Conservation (phyloP, 78 protist species). For the Mantamonas sphyraenae region DNA sequence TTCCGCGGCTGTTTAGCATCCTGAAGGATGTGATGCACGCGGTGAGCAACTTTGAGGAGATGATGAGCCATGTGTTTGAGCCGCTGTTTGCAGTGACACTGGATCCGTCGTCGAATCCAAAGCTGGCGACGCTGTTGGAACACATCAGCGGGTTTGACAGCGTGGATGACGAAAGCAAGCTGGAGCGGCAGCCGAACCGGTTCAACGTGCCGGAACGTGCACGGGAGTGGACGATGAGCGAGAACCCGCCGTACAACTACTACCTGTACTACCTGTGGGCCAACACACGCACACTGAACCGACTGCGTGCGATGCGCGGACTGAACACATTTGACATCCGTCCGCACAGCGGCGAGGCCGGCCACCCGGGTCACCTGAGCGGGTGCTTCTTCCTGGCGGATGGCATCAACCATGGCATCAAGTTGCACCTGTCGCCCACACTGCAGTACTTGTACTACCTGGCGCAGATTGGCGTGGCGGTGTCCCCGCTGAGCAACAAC, state of each 20-base stretch:
- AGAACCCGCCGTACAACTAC: slow-evolving; percentile 93
- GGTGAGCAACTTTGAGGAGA: slow-evolving; percentile 55
- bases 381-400: slow-evolving; percentile 65
- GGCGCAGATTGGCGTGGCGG: slow-evolving; percentile 77
- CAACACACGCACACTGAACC: slow-evolving; percentile 79
- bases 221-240: too few species aligned
- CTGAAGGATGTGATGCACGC: slow-evolving; percentile 19
- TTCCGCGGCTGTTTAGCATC: slow-evolving; percentile 86
- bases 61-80: slow-evolving; percentile 88
- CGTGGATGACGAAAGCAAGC: slow-evolving; percentile 93
- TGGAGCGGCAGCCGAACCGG: slow-evolving; percentile 61
- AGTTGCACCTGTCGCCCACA: slow-evolving; percentile 71
- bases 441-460: slow-evolving; percentile 90
- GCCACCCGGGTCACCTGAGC: slow-evolving; percentile 70
- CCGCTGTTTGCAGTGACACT: slow-evolving; percentile 91
- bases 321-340: slow-evolving; percentile 70
- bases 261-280: slow-evolving; percentile 88
- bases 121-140: slow-evolving; percentile 40
- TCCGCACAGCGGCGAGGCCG: slow-evolving; percentile 93
- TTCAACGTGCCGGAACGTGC: too few species aligned
- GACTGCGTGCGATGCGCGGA: slow-evolving; percentile 59
- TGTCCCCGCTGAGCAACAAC: slow-evolving; percentile 93
- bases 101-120: slow-evolving; percentile 75
- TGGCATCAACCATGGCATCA: slow-evolving; percentile 92
- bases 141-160: slow-evolving; percentile 90